Evolutionary conservation across 352 stramenopile genomes (phyloP), one percentile per base, ranked within the genome.

Genomic region (Globisporangium viniferum): DNA sequence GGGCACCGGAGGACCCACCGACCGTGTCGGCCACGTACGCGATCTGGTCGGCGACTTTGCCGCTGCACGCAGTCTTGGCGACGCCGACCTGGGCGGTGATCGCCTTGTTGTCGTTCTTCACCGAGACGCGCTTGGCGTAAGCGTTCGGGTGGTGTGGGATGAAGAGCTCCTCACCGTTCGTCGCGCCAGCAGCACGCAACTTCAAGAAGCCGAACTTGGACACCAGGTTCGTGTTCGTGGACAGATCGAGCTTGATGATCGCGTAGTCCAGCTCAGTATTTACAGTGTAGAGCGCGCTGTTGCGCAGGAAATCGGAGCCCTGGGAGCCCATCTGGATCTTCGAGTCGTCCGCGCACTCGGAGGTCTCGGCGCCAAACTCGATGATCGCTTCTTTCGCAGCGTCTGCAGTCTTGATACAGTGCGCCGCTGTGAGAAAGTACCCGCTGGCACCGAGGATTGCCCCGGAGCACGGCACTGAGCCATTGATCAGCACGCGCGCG

Each of bases 401-500:
- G 7, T 58, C 62, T n/a, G 68, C 41, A 4, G 72, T 70, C 31
- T 54, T 56, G 22, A 80, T 57, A 31, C 74, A 80, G 31, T 74
- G 68, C n/a, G 68, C 61, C 12, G 74, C 62, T 2, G 74, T 80
- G 35, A 80, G 54, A 20, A 80, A 76, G 64, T 76, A 80, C 1
- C 49, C 57, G 20, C 22, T 53, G 27, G 69, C 49, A 4, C 71
- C 60, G 6, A 76, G 41, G 14, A 76, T 36, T 49, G 64, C 24
- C 22, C 71, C 71, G 2, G 67, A 68, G 68, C 71, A 76, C 14
- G 71, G 67, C n/a, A 59, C 68, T 4, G 68, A 67, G 22, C 72
- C 69, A 46, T 74, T 69, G 31, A 80, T 62, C 8, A 78, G 68
- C 33, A 78, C 69, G 22, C 74, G 68, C 18, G 57, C 71, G 22